These are phyloP conservation scores for Teratosphaeria zuluensis DNA, from an alignment of 2,329 filamentous ascomycete genomes.

Conservation along the genomic window DNA sequence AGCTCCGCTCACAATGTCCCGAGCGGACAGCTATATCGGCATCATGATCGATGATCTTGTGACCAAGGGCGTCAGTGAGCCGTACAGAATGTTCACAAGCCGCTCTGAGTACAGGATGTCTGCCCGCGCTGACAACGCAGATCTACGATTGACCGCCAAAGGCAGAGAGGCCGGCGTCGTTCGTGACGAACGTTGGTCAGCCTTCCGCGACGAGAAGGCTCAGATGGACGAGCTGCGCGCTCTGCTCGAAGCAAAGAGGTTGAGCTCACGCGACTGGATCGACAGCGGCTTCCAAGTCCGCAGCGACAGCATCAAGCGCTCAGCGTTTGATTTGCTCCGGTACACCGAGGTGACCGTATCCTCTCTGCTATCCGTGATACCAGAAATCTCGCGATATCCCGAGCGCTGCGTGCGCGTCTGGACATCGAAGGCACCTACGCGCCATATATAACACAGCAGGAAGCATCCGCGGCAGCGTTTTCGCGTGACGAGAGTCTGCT, in stretches of 20 bases:
- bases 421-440: constrained; percentile 77
- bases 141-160: constrained; percentile 70
- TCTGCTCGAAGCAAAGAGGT: constrained; percentile 48
- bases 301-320: constrained; percentile 56
- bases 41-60: constrained; percentile 98
- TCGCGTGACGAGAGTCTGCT: constrained; percentile 65
- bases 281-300: constrained; percentile 60
- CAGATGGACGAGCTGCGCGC: constrained; percentile 59
- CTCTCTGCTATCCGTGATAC: constrained; percentile 49
- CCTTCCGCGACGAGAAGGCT: constrained; percentile 54
- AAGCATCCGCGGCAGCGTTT: constrained; percentile 55
- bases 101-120: constrained; percentile 93
- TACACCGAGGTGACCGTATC: constrained; percentile 51
- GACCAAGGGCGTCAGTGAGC: constrained; percentile 92
- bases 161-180: constrained; percentile 71
- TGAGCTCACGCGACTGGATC: constrained; percentile 58
- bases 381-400: constrained; percentile 45
- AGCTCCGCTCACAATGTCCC: constrained; percentile 56
- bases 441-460: constrained; percentile 71
- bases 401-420: constrained; percentile 56
- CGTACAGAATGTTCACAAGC: constrained; percentile 96
- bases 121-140: constrained; percentile 86
- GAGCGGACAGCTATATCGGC: constrained; percentile 90
- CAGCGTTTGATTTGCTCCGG: constrained; percentile 70
- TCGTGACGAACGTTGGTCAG: constrained; percentile 64